Conservation (phyloP, 345 rosid genomes). For the Syzygium jambos region DNA sequence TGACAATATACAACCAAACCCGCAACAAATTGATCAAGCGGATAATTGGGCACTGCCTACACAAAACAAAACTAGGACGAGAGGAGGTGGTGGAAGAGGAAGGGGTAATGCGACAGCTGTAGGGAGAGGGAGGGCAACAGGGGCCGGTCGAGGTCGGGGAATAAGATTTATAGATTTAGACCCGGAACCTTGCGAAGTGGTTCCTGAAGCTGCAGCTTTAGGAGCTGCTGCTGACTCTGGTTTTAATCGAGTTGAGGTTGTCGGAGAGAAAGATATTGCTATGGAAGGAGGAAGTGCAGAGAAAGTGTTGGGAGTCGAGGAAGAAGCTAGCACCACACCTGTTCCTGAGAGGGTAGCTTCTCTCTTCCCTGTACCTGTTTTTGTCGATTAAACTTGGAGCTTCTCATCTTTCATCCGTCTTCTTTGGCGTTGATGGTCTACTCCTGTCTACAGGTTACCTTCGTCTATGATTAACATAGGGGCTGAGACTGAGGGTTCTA, state of each 20-base stretch:
- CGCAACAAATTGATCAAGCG: constrained; percentile 58
- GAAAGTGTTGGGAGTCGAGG: constrained; percentile 64
- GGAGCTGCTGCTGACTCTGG: constrained; percentile 64
- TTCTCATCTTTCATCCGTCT: background rate
- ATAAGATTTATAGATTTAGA: constrained; percentile 81
- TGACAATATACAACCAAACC: constrained; percentile 69
- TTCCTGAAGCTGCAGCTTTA: constrained; percentile 51
- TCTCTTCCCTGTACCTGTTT: background rate
- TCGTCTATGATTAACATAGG: background rate
- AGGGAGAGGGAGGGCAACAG: constrained; percentile 71
- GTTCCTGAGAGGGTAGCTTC: constrained; percentile 80
- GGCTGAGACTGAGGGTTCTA: background rate
- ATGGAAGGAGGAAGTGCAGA: constrained; percentile 81
- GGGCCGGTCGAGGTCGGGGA: constrained; percentile 87
- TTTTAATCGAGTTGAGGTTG: constrained; percentile 58
- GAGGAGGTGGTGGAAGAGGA: constrained; percentile 76
- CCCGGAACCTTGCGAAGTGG: constrained; percentile 71
- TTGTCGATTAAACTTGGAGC: background rate
- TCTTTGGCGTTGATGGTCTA: background rate
- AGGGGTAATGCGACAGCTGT: constrained; percentile 83
- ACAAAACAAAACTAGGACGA: constrained; percentile 74
- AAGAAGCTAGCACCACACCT: constrained; percentile 70
- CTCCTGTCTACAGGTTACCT: background rate
- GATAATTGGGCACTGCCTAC: constrained; percentile 61
- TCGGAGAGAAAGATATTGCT: constrained; percentile 71